These are phyloP conservation scores for Eutypa lata DNA, from an alignment of 2,329 filamentous ascomycete genomes.

Conservation along the genomic window DNA sequence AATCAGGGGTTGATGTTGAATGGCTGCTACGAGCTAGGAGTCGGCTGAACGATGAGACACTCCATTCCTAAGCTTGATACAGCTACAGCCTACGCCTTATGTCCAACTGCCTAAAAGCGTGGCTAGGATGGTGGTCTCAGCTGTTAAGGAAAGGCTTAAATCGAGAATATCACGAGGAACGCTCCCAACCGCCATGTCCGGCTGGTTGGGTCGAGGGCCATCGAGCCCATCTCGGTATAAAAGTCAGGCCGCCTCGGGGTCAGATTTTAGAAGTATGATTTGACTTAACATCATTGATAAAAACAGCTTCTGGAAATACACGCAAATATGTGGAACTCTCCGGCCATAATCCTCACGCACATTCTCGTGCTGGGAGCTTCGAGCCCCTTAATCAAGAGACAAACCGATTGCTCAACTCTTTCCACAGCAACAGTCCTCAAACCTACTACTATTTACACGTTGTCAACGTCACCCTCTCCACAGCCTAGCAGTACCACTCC, in stretches of 20 bases:
- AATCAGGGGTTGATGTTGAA: too few species aligned
- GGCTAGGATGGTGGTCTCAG: neutral
- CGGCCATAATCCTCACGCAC: conserved; percentile 16
- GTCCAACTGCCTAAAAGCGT: neutral
- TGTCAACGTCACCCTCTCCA: conserved; percentile 13
- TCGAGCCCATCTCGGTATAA: neutral
- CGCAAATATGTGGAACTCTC: conserved; percentile 15
- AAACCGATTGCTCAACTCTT: conserved; percentile 13
- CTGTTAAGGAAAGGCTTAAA: neutral
- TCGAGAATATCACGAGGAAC: neutral
- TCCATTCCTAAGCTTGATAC: neutral
- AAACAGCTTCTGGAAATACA: neutral
- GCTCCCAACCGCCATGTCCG: neutral
- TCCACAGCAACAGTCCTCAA: conserved; percentile 23
- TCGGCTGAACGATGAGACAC: neutral
- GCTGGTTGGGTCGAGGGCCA: neutral
- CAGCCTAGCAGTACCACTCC: too few species aligned
- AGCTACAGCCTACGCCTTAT: neutral
- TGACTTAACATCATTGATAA: neutral
- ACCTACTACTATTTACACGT: conserved; percentile 22
- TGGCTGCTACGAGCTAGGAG: too few species aligned
- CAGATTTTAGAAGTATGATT: neutral
- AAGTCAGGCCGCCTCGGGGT: neutral
- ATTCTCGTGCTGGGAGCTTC: conserved; percentile 10
- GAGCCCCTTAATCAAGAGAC: conserved; percentile 13